These are phyloP conservation scores for Albifimbria verrucaria DNA, from an alignment of 2,329 filamentous ascomycete genomes.

Conservation along the genomic window DNA sequence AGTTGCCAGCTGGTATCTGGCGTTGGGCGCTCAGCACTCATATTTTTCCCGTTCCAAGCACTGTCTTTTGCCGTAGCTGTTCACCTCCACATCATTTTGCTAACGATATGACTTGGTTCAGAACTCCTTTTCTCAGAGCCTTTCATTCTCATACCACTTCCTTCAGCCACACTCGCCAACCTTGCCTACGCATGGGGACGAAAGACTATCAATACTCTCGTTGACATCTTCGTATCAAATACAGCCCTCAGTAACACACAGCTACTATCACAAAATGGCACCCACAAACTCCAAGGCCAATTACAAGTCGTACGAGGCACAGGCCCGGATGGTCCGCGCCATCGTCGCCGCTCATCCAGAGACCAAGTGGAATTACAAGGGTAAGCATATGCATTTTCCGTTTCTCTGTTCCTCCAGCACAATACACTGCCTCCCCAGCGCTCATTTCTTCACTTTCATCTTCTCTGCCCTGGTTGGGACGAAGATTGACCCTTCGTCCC, in stretches of 20 bases:
- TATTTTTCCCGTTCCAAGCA: too few species aligned
- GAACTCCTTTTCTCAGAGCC: too few species aligned
- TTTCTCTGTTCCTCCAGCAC: not conserved
- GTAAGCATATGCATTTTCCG: conserved; percentile 37
- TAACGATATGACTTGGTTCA: too few species aligned
- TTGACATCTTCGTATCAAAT: not conserved
- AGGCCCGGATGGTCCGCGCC: conserved; percentile 58
- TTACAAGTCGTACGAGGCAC: conserved; percentile 58
- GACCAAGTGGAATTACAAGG: conserved; percentile 57
- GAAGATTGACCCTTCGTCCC: conserved; percentile 29
- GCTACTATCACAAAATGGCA: conserved; percentile 45
- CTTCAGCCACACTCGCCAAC: too few species aligned
- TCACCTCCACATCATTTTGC: too few species aligned
- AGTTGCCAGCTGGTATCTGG: too few species aligned
- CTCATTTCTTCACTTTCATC: not conserved
- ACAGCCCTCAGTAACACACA: too few species aligned
- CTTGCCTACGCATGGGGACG: too few species aligned
- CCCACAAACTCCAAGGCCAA: conserved; percentile 42
- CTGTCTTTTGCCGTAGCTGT: too few species aligned
- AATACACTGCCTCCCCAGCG: not conserved
- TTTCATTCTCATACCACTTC: too few species aligned
- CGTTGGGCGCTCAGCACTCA: too few species aligned
- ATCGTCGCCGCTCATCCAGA: conserved; percentile 55
- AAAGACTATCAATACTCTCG: not conserved
- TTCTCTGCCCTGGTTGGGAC: conserved; percentile 13